Evolutionary conservation across 2,329 filamentous ascomycete genomes (phyloP).

Genomic region (Cordyceps cicadae): DNA sequence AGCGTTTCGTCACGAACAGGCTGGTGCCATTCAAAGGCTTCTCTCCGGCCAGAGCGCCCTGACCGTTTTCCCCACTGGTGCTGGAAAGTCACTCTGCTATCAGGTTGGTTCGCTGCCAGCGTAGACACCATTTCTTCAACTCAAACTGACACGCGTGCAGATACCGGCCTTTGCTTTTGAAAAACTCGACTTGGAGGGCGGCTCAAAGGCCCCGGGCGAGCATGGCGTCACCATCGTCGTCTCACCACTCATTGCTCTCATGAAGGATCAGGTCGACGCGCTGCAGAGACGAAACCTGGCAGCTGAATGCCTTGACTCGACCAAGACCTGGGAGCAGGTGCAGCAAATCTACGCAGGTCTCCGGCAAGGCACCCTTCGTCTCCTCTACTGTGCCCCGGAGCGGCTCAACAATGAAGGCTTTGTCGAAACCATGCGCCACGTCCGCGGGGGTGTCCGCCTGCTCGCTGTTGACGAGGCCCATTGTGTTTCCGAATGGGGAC

Average conservation of each 20-base stretch:
- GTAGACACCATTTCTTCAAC: neutral
- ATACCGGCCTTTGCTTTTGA: constrained; percentile 40
- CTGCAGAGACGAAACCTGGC: constrained; percentile 39
- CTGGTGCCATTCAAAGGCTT: constrained; percentile 30
- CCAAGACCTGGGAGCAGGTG: constrained; percentile 40
- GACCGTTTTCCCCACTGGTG: constrained; percentile 39
- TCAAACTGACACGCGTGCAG: constrained; percentile 18
- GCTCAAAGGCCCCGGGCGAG: constrained; percentile 21
- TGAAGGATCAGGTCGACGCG: constrained; percentile 54
- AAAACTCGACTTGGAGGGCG: constrained; percentile 28
- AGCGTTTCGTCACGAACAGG: constrained; percentile 37
- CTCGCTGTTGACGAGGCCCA: constrained; percentile 52
- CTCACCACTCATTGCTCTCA: constrained; percentile 47
- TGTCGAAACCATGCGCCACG: constrained; percentile 44
- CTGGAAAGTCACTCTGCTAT: constrained; percentile 42
- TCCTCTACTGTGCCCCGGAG: constrained; percentile 53
- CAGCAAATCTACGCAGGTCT: constrained; percentile 29
- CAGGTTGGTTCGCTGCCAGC: constrained; percentile 31
- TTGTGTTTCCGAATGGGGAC: constrained; percentile 47
- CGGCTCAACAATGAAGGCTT: constrained; percentile 54
- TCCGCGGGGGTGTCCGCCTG: constrained; percentile 47
- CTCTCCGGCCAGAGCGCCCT: constrained; percentile 33
- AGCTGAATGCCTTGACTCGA: constrained; percentile 49
- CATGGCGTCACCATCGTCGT: constrained; percentile 48
- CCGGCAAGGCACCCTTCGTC: constrained; percentile 37